Evolutionary conservation across 1,284 basidiomycete species (phyloP).

Genomic region (Papiliotrema flavescens): DNA sequence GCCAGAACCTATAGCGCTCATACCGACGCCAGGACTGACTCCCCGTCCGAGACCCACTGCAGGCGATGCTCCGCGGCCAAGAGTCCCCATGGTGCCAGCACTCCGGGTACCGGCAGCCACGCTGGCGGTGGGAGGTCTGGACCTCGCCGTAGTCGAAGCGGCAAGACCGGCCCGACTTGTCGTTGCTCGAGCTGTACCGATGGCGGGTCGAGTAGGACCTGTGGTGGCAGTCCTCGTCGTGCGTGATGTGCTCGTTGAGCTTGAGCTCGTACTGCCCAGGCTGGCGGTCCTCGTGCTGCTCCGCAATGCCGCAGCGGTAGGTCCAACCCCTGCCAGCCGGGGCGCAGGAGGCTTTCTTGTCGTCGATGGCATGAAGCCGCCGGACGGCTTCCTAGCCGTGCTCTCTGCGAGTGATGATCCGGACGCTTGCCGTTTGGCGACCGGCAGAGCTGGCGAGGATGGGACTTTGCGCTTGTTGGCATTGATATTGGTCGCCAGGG

Average conservation of each 20-base stretch:
- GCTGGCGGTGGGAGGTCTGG: conserved; percentile 19
- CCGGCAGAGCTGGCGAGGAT: conserved; percentile 20
- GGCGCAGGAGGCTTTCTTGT: conserved; percentile 13
- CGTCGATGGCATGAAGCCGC: conserved; percentile 27
- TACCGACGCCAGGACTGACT: conserved; percentile 3
- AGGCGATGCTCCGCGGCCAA: conserved; percentile 27
- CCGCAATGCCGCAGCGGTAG: conserved; percentile 14
- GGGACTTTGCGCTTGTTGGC: conserved; percentile 37
- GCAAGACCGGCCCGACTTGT: neutral
- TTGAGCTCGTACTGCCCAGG: conserved; percentile 9
- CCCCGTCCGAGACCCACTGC: conserved; percentile 4
- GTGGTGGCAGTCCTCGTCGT: neutral
- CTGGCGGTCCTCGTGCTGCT: conserved; percentile 9
- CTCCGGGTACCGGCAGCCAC: conserved; percentile 6
- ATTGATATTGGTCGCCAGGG: conserved; percentile 14
- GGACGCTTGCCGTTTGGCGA: conserved; percentile 27
- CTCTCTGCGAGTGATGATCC: conserved; percentile 14
- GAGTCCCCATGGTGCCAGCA: neutral
- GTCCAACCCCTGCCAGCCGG: conserved; percentile 6
- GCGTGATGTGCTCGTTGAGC: conserved; percentile 8
- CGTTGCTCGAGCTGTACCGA: conserved; percentile 5
- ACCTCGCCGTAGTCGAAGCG: neutral
- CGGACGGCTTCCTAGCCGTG: conserved; percentile 13
- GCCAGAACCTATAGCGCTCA: conserved; percentile 25
- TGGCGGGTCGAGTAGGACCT: conserved; percentile 5